Conservation (phyloP, 495 filamentous ascomycete genomes). For the Parathielavia hyrcaniae region DNA sequence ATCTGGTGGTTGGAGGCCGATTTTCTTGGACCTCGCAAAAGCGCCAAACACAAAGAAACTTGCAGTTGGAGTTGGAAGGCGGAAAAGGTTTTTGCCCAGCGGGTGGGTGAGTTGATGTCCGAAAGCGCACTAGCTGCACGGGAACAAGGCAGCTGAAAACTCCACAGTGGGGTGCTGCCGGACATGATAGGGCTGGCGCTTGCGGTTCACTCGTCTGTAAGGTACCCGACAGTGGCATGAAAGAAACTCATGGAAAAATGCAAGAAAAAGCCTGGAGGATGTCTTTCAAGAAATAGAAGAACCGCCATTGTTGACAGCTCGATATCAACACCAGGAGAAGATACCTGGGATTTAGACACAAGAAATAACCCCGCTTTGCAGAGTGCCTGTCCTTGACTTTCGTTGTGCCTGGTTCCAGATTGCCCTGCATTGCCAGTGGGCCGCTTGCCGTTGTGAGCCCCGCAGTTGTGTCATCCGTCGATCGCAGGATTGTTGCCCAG, state of each 20-base stretch:
- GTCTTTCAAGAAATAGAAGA: background rate
- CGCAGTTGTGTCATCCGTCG: conserved; percentile 27
- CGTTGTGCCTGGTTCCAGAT: conserved; percentile 5
- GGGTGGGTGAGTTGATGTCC: conserved; percentile 9
- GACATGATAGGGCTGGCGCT: conserved; percentile 13
- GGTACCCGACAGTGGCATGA: no score
- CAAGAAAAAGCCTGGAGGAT: no score
- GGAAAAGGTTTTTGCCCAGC: conserved; percentile 6
- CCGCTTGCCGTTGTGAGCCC: conserved; percentile 16
- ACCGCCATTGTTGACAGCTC: background rate
- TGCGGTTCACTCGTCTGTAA: background rate
- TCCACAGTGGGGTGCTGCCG: conserved; percentile 17
- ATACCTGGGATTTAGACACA: background rate
- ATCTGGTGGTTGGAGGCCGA: background rate
- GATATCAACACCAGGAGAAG: background rate
- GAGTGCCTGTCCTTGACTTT: background rate
- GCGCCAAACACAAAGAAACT: conserved; percentile 8
- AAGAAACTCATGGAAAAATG: no score
- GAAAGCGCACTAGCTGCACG: conserved; percentile 17
- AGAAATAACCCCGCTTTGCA: background rate
- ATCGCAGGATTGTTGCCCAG: conserved; percentile 30
- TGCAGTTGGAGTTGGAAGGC: background rate
- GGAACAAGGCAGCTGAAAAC: conserved; percentile 20
- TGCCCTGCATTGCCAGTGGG: conserved; percentile 8
- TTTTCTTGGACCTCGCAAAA: conserved; percentile 5